Percentiles rank a stretch among this genome's conserved stretches.
Conservation (phyloP, 805 yeast species). For the Cyberlindnera sargentensis region DNA sequence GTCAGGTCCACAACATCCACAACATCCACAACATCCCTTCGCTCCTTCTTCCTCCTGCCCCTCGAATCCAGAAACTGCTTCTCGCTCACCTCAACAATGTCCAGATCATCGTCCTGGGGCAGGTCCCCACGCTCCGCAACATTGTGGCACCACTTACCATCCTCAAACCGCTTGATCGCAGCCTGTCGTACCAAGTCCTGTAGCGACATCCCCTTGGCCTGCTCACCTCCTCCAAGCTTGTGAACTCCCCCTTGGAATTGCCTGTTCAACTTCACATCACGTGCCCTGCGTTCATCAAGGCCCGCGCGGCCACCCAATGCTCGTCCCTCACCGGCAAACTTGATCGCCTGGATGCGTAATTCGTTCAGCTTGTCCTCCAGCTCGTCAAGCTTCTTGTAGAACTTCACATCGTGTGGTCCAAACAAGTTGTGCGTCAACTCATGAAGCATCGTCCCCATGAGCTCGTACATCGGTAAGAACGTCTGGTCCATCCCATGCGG, state of each 20-base stretch:
- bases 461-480: conserved; percentile 57
- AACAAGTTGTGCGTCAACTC: conserved; percentile 74
- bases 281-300: conserved; percentile 27
- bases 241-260: conserved; percentile 17
- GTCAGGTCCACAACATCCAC: too few relatives aligned
- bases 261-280: conserved; percentile 33
- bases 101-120: conserved; percentile 39
- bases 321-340: conserved; percentile 11
- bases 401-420: conserved; percentile 76
- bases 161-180: conserved; percentile 52
- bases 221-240: conserved; percentile 5
- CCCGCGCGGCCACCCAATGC: conserved; percentile 23
- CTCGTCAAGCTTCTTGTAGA: conserved; percentile 60
- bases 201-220: conserved; percentile 17
- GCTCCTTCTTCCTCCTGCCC: too few relatives aligned
- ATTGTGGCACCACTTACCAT: conserved; percentile 40
- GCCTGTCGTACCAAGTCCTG: conserved; percentile 50
- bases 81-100: conserved; percentile 19
- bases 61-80: not conserved
- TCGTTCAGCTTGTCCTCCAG: conserved; percentile 33
- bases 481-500: conserved; percentile 40
- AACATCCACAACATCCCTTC: too few relatives aligned
- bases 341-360: conserved; percentile 27
- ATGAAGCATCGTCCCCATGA: conserved; percentile 81
- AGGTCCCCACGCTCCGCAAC: conserved; percentile 24